Percentiles rank a stretch among this genome's conserved stretches.
Conservation (phyloP, 1,284 basidiomycete species). For the Puccinia triticina region DNA sequence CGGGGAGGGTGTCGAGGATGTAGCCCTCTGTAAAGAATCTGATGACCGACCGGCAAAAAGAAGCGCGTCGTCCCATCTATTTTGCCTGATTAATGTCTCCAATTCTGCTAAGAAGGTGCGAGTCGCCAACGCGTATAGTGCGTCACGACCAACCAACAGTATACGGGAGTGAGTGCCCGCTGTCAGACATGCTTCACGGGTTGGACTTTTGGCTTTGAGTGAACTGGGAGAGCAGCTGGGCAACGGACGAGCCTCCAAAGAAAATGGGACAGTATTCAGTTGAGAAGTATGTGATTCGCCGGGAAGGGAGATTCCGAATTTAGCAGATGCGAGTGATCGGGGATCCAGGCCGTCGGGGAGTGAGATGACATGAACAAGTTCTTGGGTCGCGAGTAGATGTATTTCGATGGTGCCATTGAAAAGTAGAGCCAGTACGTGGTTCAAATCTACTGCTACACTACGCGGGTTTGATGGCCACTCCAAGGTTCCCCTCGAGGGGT, state of each 20-base stretch:
- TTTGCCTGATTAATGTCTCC: slow-evolving; percentile 70
- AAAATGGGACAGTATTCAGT: slow-evolving; percentile 16
- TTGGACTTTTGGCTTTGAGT: background rate
- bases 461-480: slow-evolving; percentile 49
- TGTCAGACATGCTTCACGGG: background rate
- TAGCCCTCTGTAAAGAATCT: slow-evolving; percentile 59
- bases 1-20: slow-evolving; percentile 60
- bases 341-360: slow-evolving; percentile 38
- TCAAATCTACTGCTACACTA: slow-evolving; percentile 29
- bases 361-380: slow-evolving; percentile 39
- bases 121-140: slow-evolving; percentile 71
- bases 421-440: slow-evolving; percentile 44
- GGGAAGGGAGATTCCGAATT: slow-evolving; percentile 45
- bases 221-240: slow-evolving; percentile 1
- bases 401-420: slow-evolving; percentile 48
- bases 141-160: slow-evolving; percentile 68
- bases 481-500: slow-evolving; percentile 46
- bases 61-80: slow-evolving; percentile 69
- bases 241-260: background rate
- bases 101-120: slow-evolving; percentile 73
- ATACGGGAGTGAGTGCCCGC: slow-evolving; percentile 16
- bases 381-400: slow-evolving; percentile 37
- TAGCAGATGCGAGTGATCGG: slow-evolving; percentile 33
- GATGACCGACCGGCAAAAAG: slow-evolving; percentile 68
- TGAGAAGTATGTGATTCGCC: slow-evolving; percentile 31